These are phyloP conservation scores for Starmerella floris DNA, from an alignment of 805 yeast species.

Conservation along the genomic window DNA sequence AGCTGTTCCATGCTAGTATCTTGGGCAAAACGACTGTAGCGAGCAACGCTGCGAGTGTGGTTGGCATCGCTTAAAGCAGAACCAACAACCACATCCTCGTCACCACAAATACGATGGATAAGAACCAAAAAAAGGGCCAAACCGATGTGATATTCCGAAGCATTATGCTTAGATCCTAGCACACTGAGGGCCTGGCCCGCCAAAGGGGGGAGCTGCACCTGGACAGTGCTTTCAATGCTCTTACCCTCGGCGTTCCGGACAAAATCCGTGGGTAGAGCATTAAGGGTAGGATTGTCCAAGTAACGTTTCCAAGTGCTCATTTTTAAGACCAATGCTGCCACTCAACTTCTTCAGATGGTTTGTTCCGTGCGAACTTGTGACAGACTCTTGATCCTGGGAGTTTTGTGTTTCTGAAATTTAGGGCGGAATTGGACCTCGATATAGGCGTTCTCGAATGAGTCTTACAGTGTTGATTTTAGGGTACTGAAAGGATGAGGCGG, in stretches of 20 bases:
- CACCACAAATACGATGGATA: conserved; percentile 75
- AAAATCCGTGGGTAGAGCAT: conserved; percentile 79
- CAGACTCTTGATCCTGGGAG: no score
- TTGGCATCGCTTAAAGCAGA: conserved; percentile 35
- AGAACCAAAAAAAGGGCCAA: conserved; percentile 58
- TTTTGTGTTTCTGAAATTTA: no score
- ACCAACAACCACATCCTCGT: conserved; percentile 85
- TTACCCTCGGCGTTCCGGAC: conserved; percentile 60
- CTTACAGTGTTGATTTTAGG: no score
- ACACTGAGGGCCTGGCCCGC: conserved; percentile 17
- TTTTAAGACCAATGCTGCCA: not conserved
- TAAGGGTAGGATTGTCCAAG: conserved; percentile 47
- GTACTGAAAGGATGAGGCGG: no score
- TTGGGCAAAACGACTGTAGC: conserved; percentile 38
- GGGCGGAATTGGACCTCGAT: no score
- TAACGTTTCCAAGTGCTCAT: conserved; percentile 11
- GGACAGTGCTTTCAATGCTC: conserved; percentile 47
- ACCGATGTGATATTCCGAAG: conserved; percentile 37
- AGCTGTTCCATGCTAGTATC: conserved; percentile 38
- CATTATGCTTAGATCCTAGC: conserved; percentile 17
- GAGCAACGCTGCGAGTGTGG: conserved; percentile 32
- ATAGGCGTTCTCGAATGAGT: no score
- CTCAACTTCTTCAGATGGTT: no score
- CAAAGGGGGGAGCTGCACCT: conserved; percentile 24
- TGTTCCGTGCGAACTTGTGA: no score